A percentile compares a stretch with the other conserved stretches of the same genome.
Conservation (phyloP, 2,329 filamentous ascomycete genomes). For the Verticillium albo-atrum region DNA sequence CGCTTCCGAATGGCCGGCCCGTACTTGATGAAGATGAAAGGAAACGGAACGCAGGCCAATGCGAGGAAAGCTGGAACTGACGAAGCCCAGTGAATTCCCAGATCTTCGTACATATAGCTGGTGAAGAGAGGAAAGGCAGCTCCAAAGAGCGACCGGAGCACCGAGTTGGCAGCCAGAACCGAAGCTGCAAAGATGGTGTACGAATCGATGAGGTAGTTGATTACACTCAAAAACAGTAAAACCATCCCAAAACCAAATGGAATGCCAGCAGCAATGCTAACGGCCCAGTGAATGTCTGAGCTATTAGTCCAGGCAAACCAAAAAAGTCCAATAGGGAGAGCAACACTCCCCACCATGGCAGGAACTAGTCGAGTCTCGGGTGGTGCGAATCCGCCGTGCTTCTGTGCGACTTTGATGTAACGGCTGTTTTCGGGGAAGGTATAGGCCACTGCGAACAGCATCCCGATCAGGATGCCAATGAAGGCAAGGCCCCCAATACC, state of each 20-base stretch:
- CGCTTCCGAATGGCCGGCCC: slow-evolving; percentile 43
- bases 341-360: slow-evolving; percentile 49
- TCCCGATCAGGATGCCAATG: slow-evolving; percentile 64
- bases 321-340: slow-evolving; percentile 50
- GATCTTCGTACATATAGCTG: slow-evolving; percentile 44
- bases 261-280: slow-evolving; percentile 30
- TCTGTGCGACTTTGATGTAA: slow-evolving; percentile 33
- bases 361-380: slow-evolving; percentile 54
- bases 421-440: slow-evolving; percentile 39
- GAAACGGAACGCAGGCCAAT: slow-evolving; percentile 52
- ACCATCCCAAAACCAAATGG: slow-evolving; percentile 34
- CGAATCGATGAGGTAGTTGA: slow-evolving; percentile 52
- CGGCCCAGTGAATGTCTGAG: slow-evolving; percentile 43
- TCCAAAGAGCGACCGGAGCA: slow-evolving; percentile 57
- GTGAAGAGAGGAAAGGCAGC: slow-evolving; percentile 60
- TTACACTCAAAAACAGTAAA: slow-evolving; percentile 48
- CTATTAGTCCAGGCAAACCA: slow-evolving; percentile 54
- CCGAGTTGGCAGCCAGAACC: slow-evolving; percentile 54
- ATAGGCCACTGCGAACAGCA: slow-evolving; percentile 50
- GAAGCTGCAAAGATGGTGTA: slow-evolving; percentile 58
- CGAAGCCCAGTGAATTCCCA: slow-evolving; percentile 72
- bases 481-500: slow-evolving; percentile 62
- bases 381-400: slow-evolving; percentile 42
- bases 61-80: slow-evolving; percentile 70
- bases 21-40: slow-evolving; percentile 58